phyloP scores from a whole-genome alignment of 768 basidiomycete genomes.

The Rubroboletus pulcherrimus region DNA sequence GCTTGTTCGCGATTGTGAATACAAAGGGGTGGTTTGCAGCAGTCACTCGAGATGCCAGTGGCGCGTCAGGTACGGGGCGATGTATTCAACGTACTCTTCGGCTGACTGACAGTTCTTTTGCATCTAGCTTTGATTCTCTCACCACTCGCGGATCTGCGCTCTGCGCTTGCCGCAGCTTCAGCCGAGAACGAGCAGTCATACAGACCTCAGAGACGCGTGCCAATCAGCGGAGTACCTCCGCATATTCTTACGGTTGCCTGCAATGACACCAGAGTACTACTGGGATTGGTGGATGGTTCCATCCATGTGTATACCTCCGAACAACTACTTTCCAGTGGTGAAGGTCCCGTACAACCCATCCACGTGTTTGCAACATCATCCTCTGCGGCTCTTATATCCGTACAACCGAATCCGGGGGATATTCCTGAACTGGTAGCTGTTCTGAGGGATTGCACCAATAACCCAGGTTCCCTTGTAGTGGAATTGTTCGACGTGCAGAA shows the following conservation, averaged over 20 bases:
- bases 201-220: slow-evolving; percentile 48
- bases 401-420: slow-evolving; percentile 61
- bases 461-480: slow-evolving; percentile 42
- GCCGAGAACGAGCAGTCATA: slow-evolving; percentile 40
- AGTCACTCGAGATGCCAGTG: slow-evolving; percentile 36
- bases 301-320: slow-evolving; percentile 59
- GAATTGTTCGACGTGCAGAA: slow-evolving; percentile 57
- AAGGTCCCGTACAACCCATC: slow-evolving; percentile 42
- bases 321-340: slow-evolving; percentile 44
- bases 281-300: slow-evolving; percentile 57
- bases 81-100: background rate
- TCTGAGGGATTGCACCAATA: slow-evolving; percentile 38
- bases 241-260: slow-evolving; percentile 53
- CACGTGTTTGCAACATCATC: slow-evolving; percentile 45
- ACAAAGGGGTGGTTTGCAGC: slow-evolving; percentile 70
- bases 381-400: slow-evolving; percentile 45
- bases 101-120: background rate
- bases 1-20: slow-evolving; percentile 58
- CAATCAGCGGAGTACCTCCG: slow-evolving; percentile 44
- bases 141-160: slow-evolving; percentile 56
- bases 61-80: slow-evolving; percentile 36
- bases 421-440: slow-evolving; percentile 59
- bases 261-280: slow-evolving; percentile 56
- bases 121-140: slow-evolving; percentile 57
- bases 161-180: slow-evolving; percentile 44